Base-by-base conservation (phyloP, 352 stramenopile genomes). In the Phytophthora sp. region DNA sequence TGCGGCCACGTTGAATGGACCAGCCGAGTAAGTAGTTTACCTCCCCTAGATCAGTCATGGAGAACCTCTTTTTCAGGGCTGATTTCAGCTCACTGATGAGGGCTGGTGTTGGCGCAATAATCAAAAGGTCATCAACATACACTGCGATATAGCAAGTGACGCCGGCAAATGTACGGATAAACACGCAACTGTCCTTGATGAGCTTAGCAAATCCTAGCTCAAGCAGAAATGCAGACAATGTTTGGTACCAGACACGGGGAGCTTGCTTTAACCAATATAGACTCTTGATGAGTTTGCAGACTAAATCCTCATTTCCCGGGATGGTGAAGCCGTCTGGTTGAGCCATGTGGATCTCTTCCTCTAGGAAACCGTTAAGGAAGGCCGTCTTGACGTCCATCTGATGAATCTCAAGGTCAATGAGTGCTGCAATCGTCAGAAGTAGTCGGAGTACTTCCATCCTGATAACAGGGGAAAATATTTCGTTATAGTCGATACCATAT, bases 361-460 rank as follows among this genome's bases (percentile, higher is more conserved):
- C 48, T 1, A 74, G 48, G 20, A 26, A 42, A 12, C 52, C 58
- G 24, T 71, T 53, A 10, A 65, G 34, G 26, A 64, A 71, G 1
- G 49, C 61, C 1, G 54, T 76, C 20, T 67, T 71, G 1, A 65
- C 54, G 59, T 72, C 60, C 38, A 67, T 67, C 35, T 71, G 56
- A n/a, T 68, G 44, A 18, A 63, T 26, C 30, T 65, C 44, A n/a
- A 51, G 62, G 13, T 72, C 51, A 11, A 55, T 3, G 18, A 30
- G n/a, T n/a, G n/a, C n/a, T n/a, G n/a, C n/a, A n/a, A n/a, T n/a
- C n/a, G n/a, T n/a, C n/a, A n/a, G n/a, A n/a, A n/a, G n/a, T n/a
- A n/a, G n/a, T n/a, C n/a, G n/a, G n/a, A n/a, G n/a, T n/a, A n/a
- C n/a, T n/a, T n/a, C n/a, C n/a, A n/a, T n/a, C n/a, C n/a, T n/a